phyloP scores from a whole-genome alignment of 352 stramenopile species.

The Globisporangium canariense region DNA sequence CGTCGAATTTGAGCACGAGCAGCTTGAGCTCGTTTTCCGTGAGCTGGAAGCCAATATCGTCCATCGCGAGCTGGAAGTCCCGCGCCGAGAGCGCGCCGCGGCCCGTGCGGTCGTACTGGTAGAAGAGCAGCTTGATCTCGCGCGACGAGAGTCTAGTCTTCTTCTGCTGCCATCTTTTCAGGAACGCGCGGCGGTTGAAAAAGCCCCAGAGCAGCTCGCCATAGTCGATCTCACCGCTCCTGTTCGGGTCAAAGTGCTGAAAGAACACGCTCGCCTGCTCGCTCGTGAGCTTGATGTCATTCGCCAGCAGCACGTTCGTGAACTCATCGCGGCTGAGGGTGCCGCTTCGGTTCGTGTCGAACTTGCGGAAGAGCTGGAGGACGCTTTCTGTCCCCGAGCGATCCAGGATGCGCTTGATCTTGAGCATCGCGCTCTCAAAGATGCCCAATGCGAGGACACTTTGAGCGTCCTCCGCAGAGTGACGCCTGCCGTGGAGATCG shows the following conservation, averaged over 20 bases:
- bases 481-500: constrained; percentile 58
- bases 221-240: constrained; percentile 55
- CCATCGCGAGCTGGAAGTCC: constrained; percentile 54
- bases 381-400: background rate
- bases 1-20: constrained; percentile 48
- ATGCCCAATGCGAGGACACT: constrained; percentile 25
- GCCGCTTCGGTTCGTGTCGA: constrained; percentile 46
- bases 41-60: constrained; percentile 46
- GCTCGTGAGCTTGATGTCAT: constrained; percentile 26
- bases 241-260: constrained; percentile 40
- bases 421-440: constrained; percentile 50
- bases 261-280: constrained; percentile 49
- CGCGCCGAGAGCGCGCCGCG: constrained; percentile 32
- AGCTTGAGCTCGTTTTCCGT: constrained; percentile 44
- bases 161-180: constrained; percentile 48
- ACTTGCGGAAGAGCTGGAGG: constrained; percentile 41
- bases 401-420: constrained; percentile 43
- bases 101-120: constrained; percentile 36
- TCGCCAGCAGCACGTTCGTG: constrained; percentile 26
- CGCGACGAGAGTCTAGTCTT: constrained; percentile 24
- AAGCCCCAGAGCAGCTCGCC: constrained; percentile 59
- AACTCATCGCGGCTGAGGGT: constrained; percentile 50
- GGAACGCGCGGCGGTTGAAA: constrained; percentile 55
- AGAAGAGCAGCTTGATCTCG: constrained; percentile 41
- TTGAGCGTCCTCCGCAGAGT: constrained; percentile 24